phyloP scores from a whole-genome alignment of 768 basidiomycete genomes.

The Hortiboletus flavorubellus region DNA sequence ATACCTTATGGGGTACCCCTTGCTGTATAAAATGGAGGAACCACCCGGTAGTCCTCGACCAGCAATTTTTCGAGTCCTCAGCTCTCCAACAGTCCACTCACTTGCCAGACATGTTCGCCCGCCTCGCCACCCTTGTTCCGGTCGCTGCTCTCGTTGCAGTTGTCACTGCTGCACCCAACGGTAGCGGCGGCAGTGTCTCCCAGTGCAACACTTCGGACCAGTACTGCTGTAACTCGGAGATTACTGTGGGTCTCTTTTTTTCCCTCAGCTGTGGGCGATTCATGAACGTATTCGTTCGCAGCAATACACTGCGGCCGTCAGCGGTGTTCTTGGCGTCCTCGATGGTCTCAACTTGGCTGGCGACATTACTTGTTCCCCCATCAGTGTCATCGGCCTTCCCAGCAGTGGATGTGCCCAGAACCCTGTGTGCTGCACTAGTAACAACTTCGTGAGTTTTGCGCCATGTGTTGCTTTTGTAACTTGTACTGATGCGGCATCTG shows the following conservation, averaged over 20 bases:
- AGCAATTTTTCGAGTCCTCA: neutral
- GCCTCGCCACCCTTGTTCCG: constrained; percentile 4
- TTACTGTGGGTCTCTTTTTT: too few relatives aligned
- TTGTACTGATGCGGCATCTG: neutral
- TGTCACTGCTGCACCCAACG: constrained; percentile 4
- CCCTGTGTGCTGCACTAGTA: neutral
- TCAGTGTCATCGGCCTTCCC: neutral
- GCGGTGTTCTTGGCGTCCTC: neutral
- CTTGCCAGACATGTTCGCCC: constrained; percentile 6
- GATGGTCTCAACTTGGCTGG: neutral
- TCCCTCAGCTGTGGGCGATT: neutral
- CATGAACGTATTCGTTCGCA: neutral
- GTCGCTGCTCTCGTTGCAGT: constrained; percentile 8
- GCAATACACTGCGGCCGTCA: neutral
- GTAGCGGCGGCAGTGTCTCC: neutral
- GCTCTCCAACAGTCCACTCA: neutral
- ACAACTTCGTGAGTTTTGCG: neutral
- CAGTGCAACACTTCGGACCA: too few relatives aligned
- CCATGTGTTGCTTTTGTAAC: neutral
- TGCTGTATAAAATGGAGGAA: neutral
- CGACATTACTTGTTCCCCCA: neutral
- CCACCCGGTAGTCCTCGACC: neutral
- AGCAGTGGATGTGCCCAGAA: neutral
- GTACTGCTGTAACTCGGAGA: too few relatives aligned
- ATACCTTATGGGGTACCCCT: neutral